Evolutionary conservation across 495 filamentous ascomycete species (phyloP).

Genomic region (Penicillium roqueforti): DNA sequence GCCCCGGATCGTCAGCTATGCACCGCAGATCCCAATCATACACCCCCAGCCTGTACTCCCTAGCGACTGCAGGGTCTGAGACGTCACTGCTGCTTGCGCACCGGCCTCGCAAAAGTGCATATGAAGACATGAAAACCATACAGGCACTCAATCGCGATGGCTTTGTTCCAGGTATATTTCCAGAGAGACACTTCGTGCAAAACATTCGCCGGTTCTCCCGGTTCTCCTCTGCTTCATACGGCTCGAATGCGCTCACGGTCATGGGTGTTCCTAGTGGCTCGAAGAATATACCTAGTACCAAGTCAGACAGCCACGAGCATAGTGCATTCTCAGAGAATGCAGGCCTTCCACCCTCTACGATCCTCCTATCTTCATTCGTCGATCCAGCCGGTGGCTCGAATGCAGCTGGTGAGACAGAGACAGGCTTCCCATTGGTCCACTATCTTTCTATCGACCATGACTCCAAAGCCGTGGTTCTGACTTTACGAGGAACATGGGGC

Average conservation of each 20-base stretch:
- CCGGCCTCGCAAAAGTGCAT: conserved; percentile 48
- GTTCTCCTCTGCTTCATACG: conserved; percentile 74
- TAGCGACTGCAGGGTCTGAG: conserved; percentile 60
- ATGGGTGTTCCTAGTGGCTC: conserved; percentile 58
- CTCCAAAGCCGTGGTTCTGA: conserved; percentile 71
- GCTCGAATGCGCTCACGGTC: conserved; percentile 63
- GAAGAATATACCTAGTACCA: conserved; percentile 33
- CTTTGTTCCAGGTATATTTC: conserved; percentile 60
- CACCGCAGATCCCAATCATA: conserved; percentile 34
- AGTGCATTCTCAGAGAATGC: conserved; percentile 70
- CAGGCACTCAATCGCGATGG: conserved; percentile 54
- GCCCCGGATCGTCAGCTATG: conserved; percentile 30
- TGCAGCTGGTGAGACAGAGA: conserved; percentile 63
- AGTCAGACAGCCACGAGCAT: conserved; percentile 57
- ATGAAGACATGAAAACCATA: conserved; percentile 53
- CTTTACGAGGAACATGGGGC: conserved; percentile 71
- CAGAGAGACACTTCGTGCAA: conserved; percentile 59
- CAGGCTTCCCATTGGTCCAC: conserved; percentile 73
- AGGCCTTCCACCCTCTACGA: conserved; percentile 60
- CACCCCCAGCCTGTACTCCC: conserved; percentile 65
- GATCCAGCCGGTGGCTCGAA: conserved; percentile 73
- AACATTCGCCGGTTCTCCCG: conserved; percentile 74
- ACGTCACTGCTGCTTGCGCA: conserved; percentile 60
- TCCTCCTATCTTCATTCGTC: conserved; percentile 71
- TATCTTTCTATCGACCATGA: conserved; percentile 75